A percentile compares a stretch with the other conserved stretches of the same genome.
Evolutionary conservation across 192 early-diverging fungal genomes (phyloP).

Genomic region (Obelidium mucronatum): DNA sequence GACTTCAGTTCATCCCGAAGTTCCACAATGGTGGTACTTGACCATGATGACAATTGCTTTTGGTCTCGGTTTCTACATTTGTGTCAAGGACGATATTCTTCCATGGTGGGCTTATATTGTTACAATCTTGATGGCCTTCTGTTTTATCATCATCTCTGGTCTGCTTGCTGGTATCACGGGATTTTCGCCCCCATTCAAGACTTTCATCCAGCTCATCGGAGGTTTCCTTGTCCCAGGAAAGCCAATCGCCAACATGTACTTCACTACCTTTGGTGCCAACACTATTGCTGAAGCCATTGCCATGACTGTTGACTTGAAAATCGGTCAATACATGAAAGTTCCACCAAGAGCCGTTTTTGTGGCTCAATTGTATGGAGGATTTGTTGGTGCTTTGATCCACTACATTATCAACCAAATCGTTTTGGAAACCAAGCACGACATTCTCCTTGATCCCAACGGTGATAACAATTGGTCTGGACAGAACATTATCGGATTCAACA

Average conservation of each 20-base stretch:
- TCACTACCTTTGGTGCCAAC: conserved; percentile 73
- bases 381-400: conserved; percentile 51
- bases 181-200: background rate
- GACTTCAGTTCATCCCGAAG: conserved; percentile 72
- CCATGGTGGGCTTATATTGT: conserved; percentile 42
- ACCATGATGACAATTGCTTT: conserved; percentile 10
- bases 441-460: conserved; percentile 40
- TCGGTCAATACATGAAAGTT: conserved; percentile 40
- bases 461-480: conserved; percentile 74
- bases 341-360: conserved; percentile 79
- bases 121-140: conserved; percentile 53
- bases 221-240: conserved; percentile 52
- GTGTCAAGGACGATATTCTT: too few relatives aligned
- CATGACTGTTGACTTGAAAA: conserved; percentile 63
- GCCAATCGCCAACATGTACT: conserved; percentile 72
- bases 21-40: conserved; percentile 82
- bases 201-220: conserved; percentile 15
- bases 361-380: conserved; percentile 75
- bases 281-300: conserved; percentile 67
- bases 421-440: conserved; percentile 5
- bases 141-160: conserved; percentile 63
- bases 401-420: conserved; percentile 31
- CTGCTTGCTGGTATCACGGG: conserved; percentile 9
- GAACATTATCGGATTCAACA: conserved; percentile 67
- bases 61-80: background rate